Evolutionary conservation across 306 rosid genomes (phyloP).

Genomic region (Prunus kanzakura): DNA sequence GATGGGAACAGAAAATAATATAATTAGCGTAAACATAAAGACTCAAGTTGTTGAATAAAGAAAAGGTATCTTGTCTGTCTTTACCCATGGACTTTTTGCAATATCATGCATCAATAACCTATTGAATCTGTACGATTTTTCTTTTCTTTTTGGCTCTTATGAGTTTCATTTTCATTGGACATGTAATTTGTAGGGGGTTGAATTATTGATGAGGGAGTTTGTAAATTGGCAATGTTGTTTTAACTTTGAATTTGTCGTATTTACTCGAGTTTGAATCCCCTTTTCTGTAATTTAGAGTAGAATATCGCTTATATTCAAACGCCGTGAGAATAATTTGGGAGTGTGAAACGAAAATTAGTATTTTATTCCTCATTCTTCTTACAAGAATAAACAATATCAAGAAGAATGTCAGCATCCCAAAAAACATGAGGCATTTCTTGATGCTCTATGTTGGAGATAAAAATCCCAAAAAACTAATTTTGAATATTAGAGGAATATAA

Average conservation of each 20-base stretch:
- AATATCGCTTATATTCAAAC: too few species aligned
- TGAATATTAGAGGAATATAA: too few species aligned
- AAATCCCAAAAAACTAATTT: background rate
- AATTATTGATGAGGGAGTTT: background rate
- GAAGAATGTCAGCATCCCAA: background rate
- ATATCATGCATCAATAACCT: background rate
- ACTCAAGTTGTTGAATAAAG: slow-evolving; percentile 5
- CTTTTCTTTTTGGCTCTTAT: background rate
- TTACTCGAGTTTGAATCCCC: too few species aligned
- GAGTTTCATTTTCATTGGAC: background rate
- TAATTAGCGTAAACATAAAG: slow-evolving; percentile 8
- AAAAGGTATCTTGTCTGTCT: background rate
- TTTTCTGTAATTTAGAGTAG: too few species aligned
- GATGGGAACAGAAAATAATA: slow-evolving; percentile 8
- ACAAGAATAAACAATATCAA: background rate
- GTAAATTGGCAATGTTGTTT: background rate
- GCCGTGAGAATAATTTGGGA: too few species aligned
- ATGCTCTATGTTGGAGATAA: background rate
- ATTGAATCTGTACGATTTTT: background rate
- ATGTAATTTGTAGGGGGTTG: too few species aligned
- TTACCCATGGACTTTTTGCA: background rate
- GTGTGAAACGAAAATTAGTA: too few species aligned
- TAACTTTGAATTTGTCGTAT: too few species aligned
- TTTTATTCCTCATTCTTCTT: background rate
- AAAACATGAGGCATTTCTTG: background rate